Conservation (phyloP, 805 yeast genomes). For the Cyberlindnera samutprakarnensis region DNA sequence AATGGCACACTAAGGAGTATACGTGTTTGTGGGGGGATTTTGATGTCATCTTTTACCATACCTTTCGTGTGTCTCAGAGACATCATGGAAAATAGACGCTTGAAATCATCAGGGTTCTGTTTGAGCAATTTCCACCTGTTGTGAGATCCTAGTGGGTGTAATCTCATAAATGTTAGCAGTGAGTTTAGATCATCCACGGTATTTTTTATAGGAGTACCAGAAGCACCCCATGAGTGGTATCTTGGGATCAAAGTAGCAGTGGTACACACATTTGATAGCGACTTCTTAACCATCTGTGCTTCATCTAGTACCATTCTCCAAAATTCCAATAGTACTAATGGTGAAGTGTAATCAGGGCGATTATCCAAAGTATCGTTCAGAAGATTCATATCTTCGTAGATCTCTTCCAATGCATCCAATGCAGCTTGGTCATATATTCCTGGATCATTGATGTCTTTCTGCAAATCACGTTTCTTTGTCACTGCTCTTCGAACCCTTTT, state of each 20-base stretch:
- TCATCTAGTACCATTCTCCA: conserved; percentile 91
- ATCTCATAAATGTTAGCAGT: conserved; percentile 55
- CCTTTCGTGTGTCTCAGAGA: conserved; percentile 79
- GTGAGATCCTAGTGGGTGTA: conserved; percentile 49
- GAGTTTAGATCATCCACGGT: conserved; percentile 64
- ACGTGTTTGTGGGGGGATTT: conserved; percentile 72
- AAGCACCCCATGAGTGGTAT: conserved; percentile 93
- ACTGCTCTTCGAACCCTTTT: conserved; percentile 18
- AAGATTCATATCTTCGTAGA: conserved; percentile 9
- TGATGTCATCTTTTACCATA: conserved; percentile 71
- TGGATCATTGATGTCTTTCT: neutral
- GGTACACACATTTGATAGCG: conserved; percentile 67
- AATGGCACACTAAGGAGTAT: conserved; percentile 66
- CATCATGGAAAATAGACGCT: conserved; percentile 42
- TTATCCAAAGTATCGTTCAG: conserved; percentile 2
- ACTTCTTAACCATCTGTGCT: conserved; percentile 83
- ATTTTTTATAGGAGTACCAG: conserved; percentile 85
- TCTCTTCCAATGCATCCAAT: conserved; percentile 5
- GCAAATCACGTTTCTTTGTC: neutral
- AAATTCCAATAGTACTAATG: conserved; percentile 73
- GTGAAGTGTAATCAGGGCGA: conserved; percentile 60
- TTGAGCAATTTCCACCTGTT: conserved; percentile 11
- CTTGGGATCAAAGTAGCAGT: conserved; percentile 77
- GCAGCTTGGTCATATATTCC: conserved; percentile 1
- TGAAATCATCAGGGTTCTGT: conserved; percentile 29